Conservation (phyloP, 768 basidiomycete genomes). For the Grammothele lineata region DNA sequence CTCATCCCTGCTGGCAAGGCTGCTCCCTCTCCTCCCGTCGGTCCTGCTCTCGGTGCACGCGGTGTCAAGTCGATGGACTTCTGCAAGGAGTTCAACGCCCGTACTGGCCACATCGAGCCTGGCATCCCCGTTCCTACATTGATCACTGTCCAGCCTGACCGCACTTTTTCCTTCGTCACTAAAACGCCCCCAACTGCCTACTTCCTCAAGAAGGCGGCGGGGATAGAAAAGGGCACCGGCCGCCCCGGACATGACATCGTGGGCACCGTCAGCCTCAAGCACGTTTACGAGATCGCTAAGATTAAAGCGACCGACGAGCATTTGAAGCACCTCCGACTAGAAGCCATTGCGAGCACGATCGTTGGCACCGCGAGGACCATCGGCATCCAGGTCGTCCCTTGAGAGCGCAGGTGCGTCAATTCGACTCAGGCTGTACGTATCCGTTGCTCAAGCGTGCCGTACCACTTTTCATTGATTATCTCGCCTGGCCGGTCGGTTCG, state of each 20-base stretch:
- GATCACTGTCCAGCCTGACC: conserved; percentile 92
- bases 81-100: conserved; percentile 99
- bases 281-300: conserved; percentile 98
- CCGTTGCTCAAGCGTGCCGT: conserved; percentile 11
- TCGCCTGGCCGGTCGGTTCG: conserved; percentile 2
- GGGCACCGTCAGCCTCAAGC: conserved; percentile 89
- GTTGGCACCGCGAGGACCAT: conserved; percentile 86
- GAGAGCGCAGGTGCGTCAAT: conserved; percentile 27
- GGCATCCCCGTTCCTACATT: conserved; percentile 89
- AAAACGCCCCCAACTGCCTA: conserved; percentile 89
- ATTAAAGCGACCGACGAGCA: conserved; percentile 91
- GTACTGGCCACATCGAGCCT: conserved; percentile 80
- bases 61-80: conserved; percentile 99
- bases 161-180: conserved; percentile 88
- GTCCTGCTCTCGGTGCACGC: conserved; percentile 94
- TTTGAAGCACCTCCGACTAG: conserved; percentile 79
- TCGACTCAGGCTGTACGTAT: conserved; percentile 9
- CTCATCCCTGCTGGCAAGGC: conserved; percentile 92
- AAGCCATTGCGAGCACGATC: conserved; percentile 84
- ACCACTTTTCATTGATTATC: conserved; percentile 11
- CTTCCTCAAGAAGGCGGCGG: conserved; percentile 87
- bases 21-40: conserved; percentile 92
- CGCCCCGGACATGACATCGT: conserved; percentile 74
- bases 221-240: conserved; percentile 86
- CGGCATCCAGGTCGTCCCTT: conserved; percentile 89